Conservation (phyloP, 441 rosid species). For the Melastoma candidum region DNA sequence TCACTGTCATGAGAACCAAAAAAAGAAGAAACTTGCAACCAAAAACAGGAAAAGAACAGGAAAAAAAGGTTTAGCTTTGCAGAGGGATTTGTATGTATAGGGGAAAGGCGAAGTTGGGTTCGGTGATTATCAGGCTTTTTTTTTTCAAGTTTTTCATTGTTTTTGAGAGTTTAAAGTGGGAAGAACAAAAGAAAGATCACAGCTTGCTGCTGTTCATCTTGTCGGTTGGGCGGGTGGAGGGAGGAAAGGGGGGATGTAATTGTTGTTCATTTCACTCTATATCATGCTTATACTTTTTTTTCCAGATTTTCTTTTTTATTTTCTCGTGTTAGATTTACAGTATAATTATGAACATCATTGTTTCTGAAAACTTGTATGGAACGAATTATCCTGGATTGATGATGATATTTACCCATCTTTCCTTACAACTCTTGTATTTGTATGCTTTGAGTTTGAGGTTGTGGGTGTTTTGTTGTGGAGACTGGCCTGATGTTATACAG, state of each 20-base stretch:
- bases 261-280: slow-evolving; percentile 31
- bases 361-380: slow-evolving; percentile 32
- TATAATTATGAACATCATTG: slow-evolving; percentile 30
- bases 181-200: too few species aligned
- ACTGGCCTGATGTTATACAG: too few species aligned
- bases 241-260: slow-evolving; percentile 17
- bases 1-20: slow-evolving; percentile 35
- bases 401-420: too few species aligned
- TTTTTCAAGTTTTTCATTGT: slow-evolving; percentile 1
- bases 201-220: slow-evolving; percentile 18
- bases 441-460: too few species aligned
- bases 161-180: slow-evolving; percentile 11
- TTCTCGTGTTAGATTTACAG: slow-evolving; percentile 19
- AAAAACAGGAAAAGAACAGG: slow-evolving; percentile 3
- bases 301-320: not conserved
- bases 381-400: slow-evolving; percentile 23
- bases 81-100: slow-evolving; percentile 48
- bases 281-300: slow-evolving; percentile 33
- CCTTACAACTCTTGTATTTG: too few species aligned
- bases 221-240: not conserved
- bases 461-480: too few species aligned
- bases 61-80: slow-evolving; percentile 33
- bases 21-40: slow-evolving; percentile 30
- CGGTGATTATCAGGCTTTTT: not conserved
- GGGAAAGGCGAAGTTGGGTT: slow-evolving; percentile 21